These are phyloP conservation scores for Asterophora lycoperdoides DNA, from an alignment of 768 basidiomycete genomes.

Conservation along the genomic window DNA sequence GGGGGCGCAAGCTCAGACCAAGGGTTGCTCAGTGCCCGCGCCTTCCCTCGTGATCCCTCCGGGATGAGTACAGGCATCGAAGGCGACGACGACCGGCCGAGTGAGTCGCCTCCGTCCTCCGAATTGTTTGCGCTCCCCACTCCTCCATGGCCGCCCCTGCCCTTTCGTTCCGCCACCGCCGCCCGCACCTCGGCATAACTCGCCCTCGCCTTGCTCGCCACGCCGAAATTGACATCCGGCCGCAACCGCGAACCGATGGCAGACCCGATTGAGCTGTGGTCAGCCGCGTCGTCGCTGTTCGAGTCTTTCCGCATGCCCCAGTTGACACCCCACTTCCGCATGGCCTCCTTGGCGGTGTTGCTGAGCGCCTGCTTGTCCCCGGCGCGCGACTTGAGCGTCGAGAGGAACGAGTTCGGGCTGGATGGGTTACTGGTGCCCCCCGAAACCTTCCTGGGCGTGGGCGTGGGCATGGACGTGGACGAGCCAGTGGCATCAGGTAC, in stretches of 20 bases:
- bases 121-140: conserved; percentile 26
- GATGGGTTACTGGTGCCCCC: conserved; percentile 33
- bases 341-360: conserved; percentile 81
- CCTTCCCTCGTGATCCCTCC: conserved; percentile 9
- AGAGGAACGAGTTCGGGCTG: conserved; percentile 64
- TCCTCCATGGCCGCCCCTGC: conserved; percentile 21
- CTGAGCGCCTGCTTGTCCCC: conserved; percentile 83
- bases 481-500: conserved; percentile 23
- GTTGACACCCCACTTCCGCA: conserved; percentile 89
- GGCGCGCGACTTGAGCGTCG: conserved; percentile 72
- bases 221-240: conserved; percentile 25
- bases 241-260: conserved; percentile 31
- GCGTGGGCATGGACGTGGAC: conserved; percentile 28
- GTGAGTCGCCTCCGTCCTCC: conserved; percentile 18
- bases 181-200: conserved; percentile 75
- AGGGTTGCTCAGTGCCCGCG: conserved; percentile 18
- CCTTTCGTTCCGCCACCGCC: conserved; percentile 65
- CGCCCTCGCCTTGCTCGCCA: conserved; percentile 41
- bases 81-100: conserved; percentile 19
- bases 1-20: conserved; percentile 10
- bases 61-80: conserved; percentile 16
- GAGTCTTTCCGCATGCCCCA: conserved; percentile 68
- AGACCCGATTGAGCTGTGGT: conserved; percentile 36
- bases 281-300: conserved; percentile 37
- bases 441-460: conserved; percentile 33